phyloP scores from a whole-genome alignment of 148 eudicot species.

The Mesembryanthemum crystallinum region DNA sequence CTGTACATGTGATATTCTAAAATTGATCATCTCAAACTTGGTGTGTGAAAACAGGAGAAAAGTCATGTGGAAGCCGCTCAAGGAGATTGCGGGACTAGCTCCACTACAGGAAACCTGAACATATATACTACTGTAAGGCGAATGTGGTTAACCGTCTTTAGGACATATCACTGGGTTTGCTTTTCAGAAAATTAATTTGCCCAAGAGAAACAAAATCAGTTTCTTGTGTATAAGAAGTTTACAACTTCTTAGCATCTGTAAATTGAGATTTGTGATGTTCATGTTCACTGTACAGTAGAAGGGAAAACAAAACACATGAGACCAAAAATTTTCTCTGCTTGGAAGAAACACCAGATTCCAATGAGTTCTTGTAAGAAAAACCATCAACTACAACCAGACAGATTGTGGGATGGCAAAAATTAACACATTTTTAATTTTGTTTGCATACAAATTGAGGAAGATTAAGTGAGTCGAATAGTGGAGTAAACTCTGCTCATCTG shows the following conservation, averaged over 20 bases:
- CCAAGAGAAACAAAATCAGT: neutral
- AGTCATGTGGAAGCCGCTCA: conserved; percentile 83
- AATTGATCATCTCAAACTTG: conserved; percentile 13
- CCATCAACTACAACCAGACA: neutral
- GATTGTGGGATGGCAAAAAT: neutral
- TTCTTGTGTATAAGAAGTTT: neutral
- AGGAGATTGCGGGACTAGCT: conserved; percentile 68
- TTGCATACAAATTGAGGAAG: neutral
- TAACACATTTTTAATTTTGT: too few species aligned
- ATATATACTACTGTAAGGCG: neutral
- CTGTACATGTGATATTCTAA: neutral
- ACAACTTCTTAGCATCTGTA: conserved; percentile 1
- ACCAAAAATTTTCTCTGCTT: neutral
- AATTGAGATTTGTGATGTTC: neutral
- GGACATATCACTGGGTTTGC: neutral
- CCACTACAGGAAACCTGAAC: conserved; percentile 35
- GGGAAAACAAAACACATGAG: neutral
- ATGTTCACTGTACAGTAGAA: conserved; percentile 14
- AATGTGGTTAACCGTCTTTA: neutral
- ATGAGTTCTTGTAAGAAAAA: neutral
- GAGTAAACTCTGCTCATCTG: neutral
- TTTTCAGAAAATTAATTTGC: neutral
- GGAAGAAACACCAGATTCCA: neutral
- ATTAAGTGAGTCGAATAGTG: too few species aligned
- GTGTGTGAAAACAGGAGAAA: conserved; percentile 60